A percentile compares a stretch with the other conserved stretches of the same genome.
These are phyloP conservation scores for Calonectria hawksworthii DNA, from an alignment of 2,329 filamentous ascomycete genomes.

Conservation along the genomic window DNA sequence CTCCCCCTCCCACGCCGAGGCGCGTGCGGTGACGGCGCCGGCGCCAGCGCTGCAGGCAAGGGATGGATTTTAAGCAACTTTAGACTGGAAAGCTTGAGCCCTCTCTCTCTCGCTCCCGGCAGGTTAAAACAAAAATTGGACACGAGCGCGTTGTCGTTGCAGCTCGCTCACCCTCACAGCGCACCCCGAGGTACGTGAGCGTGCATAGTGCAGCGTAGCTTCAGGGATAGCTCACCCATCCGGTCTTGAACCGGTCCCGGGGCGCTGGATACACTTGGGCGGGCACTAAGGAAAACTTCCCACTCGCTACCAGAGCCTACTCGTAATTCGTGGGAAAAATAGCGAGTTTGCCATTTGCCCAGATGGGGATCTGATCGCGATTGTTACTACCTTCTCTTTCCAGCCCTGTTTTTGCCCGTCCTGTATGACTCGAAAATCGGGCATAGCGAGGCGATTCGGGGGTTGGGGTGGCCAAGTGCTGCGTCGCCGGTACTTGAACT, in stretches of 20 bases:
- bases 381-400: constrained; percentile 1
- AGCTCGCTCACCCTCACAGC: neutral
- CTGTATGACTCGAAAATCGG: neutral
- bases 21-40: neutral
- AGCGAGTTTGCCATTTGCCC: neutral
- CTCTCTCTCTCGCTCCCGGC: neutral
- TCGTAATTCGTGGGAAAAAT: constrained; percentile 8
- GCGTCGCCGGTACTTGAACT: constrained; percentile 15
- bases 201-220: neutral
- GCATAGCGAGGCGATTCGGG: neutral
- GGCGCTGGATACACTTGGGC: constrained; percentile 6
- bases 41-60: neutral
- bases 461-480: constrained; percentile 1
- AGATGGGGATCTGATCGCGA: constrained; percentile 9
- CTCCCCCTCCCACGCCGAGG: neutral
- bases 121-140: neutral
- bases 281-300: constrained; percentile 4
- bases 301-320: neutral
- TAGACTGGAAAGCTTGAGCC: neutral
- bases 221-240: constrained; percentile 7
- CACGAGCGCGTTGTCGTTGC: neutral
- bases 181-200: constrained; percentile 7
- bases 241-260: constrained; percentile 2
- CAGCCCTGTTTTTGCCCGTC: constrained; percentile 5
- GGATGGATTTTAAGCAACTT: constrained; percentile 5